phyloP scores from a whole-genome alignment of 495 filamentous ascomycete genomes.

The Neurospora hispaniola region DNA sequence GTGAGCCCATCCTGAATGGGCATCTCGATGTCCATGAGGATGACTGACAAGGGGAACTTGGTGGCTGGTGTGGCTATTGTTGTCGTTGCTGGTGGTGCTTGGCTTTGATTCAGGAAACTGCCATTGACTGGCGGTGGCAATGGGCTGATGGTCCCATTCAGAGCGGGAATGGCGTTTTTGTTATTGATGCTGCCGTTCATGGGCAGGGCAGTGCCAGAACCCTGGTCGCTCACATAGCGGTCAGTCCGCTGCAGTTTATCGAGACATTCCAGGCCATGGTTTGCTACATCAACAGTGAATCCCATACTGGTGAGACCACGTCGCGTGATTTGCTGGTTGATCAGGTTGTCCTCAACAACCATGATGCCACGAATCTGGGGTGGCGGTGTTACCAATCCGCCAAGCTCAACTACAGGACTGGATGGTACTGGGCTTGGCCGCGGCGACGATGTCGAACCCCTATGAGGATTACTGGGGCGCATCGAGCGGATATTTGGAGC shows the following conservation, averaged over 20 bases:
- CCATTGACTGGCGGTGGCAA: not conserved
- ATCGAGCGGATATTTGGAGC: not conserved
- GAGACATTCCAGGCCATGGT: conserved; percentile 67
- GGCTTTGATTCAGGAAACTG: not conserved
- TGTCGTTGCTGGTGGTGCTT: conserved; percentile 12
- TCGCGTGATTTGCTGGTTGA: conserved; percentile 60
- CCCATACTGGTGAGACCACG: conserved; percentile 54
- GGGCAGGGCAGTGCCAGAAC: not conserved
- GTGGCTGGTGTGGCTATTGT: not conserved
- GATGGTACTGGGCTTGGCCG: conserved; percentile 1
- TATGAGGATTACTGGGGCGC: not conserved
- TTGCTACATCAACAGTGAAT: conserved; percentile 56
- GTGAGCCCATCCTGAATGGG: conserved; percentile 71
- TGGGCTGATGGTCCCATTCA: not conserved
- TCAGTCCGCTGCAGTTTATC: conserved; percentile 31
- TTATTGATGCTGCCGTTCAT: conserved; percentile 13
- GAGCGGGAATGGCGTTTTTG: not conserved
- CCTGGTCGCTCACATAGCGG: conserved; percentile 19
- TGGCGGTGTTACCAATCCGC: not conserved
- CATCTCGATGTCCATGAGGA: conserved; percentile 82
- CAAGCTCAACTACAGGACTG: conserved; percentile 4
- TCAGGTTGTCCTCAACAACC: conserved; percentile 68
- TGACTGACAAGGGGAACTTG: conserved; percentile 28
- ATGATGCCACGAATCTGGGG: conserved; percentile 37
- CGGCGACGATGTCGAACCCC: conserved; percentile 1